Evolutionary conservation across 2,329 filamentous ascomycete species (phyloP), one percentile per base, ranked within the genome.

Genomic region (Exophiala alcalophila): DNA sequence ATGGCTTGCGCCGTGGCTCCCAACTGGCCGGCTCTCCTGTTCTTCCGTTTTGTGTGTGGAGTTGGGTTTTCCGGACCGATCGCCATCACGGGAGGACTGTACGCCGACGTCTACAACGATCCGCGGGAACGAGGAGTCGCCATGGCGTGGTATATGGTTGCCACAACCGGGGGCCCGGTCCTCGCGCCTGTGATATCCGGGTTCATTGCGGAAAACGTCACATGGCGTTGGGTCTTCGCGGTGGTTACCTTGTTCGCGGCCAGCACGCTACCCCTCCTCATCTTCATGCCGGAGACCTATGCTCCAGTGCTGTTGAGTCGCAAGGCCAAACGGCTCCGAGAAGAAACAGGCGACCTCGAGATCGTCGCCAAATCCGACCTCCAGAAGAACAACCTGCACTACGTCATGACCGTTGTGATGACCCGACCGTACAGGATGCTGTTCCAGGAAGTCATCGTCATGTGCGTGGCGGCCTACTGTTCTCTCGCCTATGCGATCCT

Each of bases 341-440:
- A 73, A 54, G 68, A 70, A 20, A 74, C 78, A 19, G 76, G 73
- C 1, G 68, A 70, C 32, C 59, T 64, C 27, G 64, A 70, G 47
- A 73, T 65, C 37, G 66, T 79, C 37, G 76, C 84, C 1, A 76
- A 78, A 0, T 71, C 78, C 35, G 82, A 87, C 57, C 63, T 86
- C 15, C 79, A 86, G 55, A 67, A 72, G 38, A 72, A 74, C 18
- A 54, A 59, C 36, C 12, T 62, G 11, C 57, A 52, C n/a, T 46
- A 55, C 24, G 48, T 57, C 28, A 10, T 81, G n/a, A 79, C 74
- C 1, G 77, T 84, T n/a, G 81, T 87, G 0, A 66, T 90, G 25
- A 82, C 80, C 1, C 69, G 86, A 0, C 86, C 86, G 0, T 62
- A 89, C 4, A 73, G 81, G 18, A 91, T 91, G 86, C 69, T 84